These are phyloP conservation scores for Ophiostoma montium DNA, from an alignment of 2,329 filamentous ascomycete genomes.

Conservation along the genomic window DNA sequence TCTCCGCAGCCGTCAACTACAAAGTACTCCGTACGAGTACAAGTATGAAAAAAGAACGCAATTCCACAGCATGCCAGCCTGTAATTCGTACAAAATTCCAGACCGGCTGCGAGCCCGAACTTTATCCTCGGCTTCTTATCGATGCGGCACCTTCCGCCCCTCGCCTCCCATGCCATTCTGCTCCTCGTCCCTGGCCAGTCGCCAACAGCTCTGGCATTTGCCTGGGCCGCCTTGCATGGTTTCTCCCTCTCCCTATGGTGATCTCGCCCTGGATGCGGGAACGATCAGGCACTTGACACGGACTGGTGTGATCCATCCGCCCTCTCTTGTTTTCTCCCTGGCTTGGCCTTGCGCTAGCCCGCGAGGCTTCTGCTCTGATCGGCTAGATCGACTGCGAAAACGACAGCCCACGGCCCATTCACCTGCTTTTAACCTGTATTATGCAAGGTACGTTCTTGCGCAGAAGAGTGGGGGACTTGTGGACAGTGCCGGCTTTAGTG, in stretches of 20 bases:
- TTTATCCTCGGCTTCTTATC: too few relatives aligned
- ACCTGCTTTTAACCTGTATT: neutral
- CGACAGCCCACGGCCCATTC: neutral
- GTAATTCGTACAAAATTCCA: too few relatives aligned
- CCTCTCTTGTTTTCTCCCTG: neutral
- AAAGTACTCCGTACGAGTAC: too few relatives aligned
- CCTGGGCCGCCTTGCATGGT: neutral
- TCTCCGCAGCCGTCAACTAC: too few relatives aligned
- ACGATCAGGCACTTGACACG: neutral
- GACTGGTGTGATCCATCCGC: neutral
- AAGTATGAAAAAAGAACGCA: too few relatives aligned
- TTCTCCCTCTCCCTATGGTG: neutral
- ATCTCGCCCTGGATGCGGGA: neutral
- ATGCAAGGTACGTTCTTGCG: constrained; percentile 5
- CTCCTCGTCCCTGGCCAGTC: too few relatives aligned
- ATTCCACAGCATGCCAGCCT: too few relatives aligned
- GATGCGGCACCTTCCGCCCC: too few relatives aligned
- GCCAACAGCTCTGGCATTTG: too few relatives aligned
- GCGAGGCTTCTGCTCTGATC: neutral
- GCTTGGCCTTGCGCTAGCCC: neutral
- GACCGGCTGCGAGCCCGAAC: too few relatives aligned
- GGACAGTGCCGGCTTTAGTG: constrained; percentile 3
- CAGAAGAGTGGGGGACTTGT: constrained; percentile 8
- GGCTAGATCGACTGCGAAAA: neutral
- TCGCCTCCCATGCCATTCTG: too few relatives aligned